Percentiles rank a stretch among this genome's conserved stretches.
These are phyloP conservation scores for Acanthamoeba sp. DNA, from an alignment of 208 protist genomes.

Conservation along the genomic window DNA sequence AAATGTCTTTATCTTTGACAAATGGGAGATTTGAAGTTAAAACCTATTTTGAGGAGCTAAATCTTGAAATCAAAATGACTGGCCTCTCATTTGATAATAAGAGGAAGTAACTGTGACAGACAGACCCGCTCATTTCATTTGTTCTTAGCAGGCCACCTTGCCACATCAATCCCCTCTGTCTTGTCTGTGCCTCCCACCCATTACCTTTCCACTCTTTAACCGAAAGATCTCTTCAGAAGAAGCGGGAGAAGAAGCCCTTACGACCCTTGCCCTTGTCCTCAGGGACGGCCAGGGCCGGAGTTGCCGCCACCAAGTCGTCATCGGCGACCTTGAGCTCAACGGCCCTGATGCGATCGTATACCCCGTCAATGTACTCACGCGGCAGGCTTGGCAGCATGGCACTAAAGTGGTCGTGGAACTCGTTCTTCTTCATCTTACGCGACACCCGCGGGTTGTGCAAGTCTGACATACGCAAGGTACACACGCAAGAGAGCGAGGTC, in stretches of 20 bases:
- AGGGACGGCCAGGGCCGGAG: not conserved
- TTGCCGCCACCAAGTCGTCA: not conserved
- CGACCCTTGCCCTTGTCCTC: not conserved
- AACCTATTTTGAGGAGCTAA: no score
- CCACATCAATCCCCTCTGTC: no score
- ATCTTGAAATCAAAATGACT: no score
- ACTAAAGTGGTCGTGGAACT: slow-evolving; percentile 3
- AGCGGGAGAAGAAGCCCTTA: slow-evolving; percentile 40
- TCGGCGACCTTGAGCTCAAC: slow-evolving; percentile 21
- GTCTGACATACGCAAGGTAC: not conserved
- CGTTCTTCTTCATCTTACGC: slow-evolving; percentile 42
- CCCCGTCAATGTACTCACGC: not conserved
- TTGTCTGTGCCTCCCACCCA: no score
- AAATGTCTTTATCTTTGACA: no score
- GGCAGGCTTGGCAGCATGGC: slow-evolving; percentile 12
- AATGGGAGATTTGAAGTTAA: no score
- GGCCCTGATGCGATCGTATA: slow-evolving; percentile 10
- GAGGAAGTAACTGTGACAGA: no score
- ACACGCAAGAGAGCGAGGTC: not conserved
- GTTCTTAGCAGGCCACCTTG: no score
- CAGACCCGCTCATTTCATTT: no score
- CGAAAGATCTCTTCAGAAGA: slow-evolving; percentile 42
- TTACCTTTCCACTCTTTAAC: no score
- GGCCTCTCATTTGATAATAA: no score
- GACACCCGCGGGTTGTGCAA: slow-evolving; percentile 8